Conservation (phyloP, 108 stramenopile genomes). For the Cyclotella baltica region DNA sequence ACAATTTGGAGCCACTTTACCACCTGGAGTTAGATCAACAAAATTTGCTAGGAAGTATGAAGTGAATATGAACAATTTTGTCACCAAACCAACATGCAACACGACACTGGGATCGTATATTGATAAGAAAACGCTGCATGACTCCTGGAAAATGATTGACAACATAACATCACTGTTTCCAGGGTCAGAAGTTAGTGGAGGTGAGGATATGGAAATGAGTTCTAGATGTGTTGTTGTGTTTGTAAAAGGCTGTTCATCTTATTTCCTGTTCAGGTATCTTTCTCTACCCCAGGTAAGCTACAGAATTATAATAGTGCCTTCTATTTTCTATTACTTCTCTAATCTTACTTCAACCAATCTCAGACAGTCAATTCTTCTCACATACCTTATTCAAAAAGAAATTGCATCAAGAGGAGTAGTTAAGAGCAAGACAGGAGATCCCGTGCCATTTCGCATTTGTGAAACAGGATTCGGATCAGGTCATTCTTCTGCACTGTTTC, state of each 20-base stretch:
- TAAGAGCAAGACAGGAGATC: not conserved
- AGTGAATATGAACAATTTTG: not conserved
- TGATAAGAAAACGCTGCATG: constrained; percentile 11
- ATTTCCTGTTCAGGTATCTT: no score
- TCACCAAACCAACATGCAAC: constrained; percentile 2
- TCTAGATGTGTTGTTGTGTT: not conserved
- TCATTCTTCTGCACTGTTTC: constrained; percentile 56
- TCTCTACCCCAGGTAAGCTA: no score
- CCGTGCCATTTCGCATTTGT: constrained; percentile 36
- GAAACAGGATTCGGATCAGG: constrained; percentile 71
- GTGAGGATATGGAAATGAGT: no score
- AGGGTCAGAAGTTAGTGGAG: constrained; percentile 52
- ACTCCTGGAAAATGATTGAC: constrained; percentile 49
- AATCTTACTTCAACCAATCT: constrained; percentile 16
- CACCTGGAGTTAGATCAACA: not conserved
- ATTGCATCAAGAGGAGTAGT: constrained; percentile 2
- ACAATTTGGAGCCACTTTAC: not conserved
- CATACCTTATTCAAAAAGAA: constrained; percentile 29
- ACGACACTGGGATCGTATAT: constrained; percentile 8
- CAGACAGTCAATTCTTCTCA: constrained; percentile 47
- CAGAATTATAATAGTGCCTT: no score
- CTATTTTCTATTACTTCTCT: not conserved
- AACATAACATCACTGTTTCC: constrained; percentile 22
- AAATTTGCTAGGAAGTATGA: not conserved
- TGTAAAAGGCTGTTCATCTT: no score